phyloP scores from a whole-genome alignment of 2,329 filamentous ascomycete species.

The Claviceps paspali region DNA sequence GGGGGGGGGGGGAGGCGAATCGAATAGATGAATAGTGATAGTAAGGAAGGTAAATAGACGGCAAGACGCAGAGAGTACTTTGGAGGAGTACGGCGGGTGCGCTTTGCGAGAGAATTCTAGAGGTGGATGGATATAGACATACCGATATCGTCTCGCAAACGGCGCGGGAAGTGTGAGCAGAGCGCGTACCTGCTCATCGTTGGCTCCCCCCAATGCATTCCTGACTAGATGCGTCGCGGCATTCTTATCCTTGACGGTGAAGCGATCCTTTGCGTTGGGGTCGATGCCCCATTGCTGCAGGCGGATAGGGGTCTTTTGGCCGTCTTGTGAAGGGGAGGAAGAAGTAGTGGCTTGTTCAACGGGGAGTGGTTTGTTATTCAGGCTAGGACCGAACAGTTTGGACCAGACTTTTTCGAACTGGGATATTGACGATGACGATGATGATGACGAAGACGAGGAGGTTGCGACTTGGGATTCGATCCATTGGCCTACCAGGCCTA shows the following conservation, averaged over 20 bases:
- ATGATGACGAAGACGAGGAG: too few relatives aligned
- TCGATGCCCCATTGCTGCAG: slow-evolving; percentile 82
- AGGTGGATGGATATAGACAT: too few relatives aligned
- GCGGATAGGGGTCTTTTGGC: slow-evolving; percentile 77
- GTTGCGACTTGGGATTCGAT: slow-evolving; percentile 57
- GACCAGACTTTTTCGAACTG: slow-evolving; percentile 59
- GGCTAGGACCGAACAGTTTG: slow-evolving; percentile 36
- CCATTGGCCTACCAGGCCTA: slow-evolving; percentile 94
- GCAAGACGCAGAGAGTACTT: too few relatives aligned
- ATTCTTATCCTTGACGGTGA: slow-evolving; percentile 89
- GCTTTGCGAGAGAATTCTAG: too few relatives aligned
- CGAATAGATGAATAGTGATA: too few relatives aligned
- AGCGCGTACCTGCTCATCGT: slow-evolving; percentile 85
- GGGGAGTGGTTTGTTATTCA: slow-evolving; percentile 43
- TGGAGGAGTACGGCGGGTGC: too few relatives aligned
- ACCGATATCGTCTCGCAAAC: slow-evolving; percentile 84
- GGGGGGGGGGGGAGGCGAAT: too few relatives aligned
- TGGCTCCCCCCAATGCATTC: slow-evolving; percentile 85
- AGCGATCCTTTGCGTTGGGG: slow-evolving; percentile 59
- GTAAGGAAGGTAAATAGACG: too few relatives aligned
- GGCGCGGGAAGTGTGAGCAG: slow-evolving; percentile 82
- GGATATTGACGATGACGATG: slow-evolving; percentile 25
- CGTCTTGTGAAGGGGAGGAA: slow-evolving; percentile 31
- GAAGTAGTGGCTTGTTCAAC: slow-evolving; percentile 48
- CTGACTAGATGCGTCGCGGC: slow-evolving; percentile 89